Base-by-base conservation (phyloP, 2,329 filamentous ascomycete genomes). In the Chaetoscypha palmicola region DNA sequence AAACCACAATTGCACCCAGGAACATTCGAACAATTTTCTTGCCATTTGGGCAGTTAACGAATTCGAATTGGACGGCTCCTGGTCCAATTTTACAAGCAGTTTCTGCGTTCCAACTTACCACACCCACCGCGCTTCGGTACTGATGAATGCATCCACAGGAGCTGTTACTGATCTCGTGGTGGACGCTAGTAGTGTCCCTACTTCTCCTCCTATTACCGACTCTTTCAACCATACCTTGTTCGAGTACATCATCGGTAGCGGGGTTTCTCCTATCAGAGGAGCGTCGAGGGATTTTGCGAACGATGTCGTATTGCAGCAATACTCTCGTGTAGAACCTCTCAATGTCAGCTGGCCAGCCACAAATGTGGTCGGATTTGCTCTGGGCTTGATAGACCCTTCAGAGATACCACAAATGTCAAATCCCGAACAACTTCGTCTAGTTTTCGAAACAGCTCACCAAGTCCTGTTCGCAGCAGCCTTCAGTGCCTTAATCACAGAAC, bases 101-200 rank as follows among this genome's bases (percentile, higher is more conserved):
- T 76, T 67, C 37, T 76, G 72, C 37, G 56, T 67, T 17, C 46
- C 71, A 0, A 50, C 24, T 0, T 79, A 77, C 43, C 69, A 65
- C 38, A 60, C 64, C n/a, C 70, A 75, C 30, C 10, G 59, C 0
- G 70, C 73, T 0, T 54, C 58, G 0, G 68, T 70, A 0, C 69
- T 63, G 0, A 60, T 78, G 1, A 48, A 56, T 4, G 43, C 52
- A 3, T 56, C 58, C 0, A 42, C 45, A 5, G 43, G 49, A 24
- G 12, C 30, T 5, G 16, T 41, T 16, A 10, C 24, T 12, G 30
- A 38, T 14, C 4, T 37, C n/a, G n/a, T n/a, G n/a, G n/a, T n/a
- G n/a, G n/a, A n/a, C 2, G n/a, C n/a, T 9, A 22, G 10, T 28
- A 1, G n/a, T 22, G 19, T 39, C 20, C 35, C 40, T 2, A 24